Base-by-base conservation (phyloP, 2,329 filamentous ascomycete species). In the Pseudofabraea citricarpa region DNA sequence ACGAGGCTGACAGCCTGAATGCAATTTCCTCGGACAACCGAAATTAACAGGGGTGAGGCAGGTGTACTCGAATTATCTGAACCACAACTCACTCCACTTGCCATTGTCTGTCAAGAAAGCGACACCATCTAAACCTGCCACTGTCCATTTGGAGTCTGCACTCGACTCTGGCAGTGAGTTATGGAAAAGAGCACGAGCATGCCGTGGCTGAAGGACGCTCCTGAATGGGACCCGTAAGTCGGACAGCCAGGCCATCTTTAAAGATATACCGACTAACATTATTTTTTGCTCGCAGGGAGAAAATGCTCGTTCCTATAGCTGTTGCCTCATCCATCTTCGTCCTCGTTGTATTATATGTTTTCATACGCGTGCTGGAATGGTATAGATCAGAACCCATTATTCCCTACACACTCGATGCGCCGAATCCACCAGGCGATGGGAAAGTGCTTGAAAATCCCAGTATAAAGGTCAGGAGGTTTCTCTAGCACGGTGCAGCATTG, bases 371-470 rank as follows among this genome's bases (percentile, higher is more conserved):
- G 7, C 43, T 54, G 16, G 49, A 55, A 40, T 54, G 52, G 50
- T 45, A 50, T 23, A 51, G 47, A 6, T 50, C 54, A 32, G 71
- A 73, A 51, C 60, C 61, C n/a, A 59, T 68, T 5, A 74, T 79
- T 32, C 69, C 68, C 24, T 90, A 86, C 65, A 66, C 64, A 36
- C 74, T 89, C 22, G 72, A 78, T 5, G 56, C 74, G 32, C 83
- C 85, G n/a, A 77, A 79, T 61, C 64, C 76, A 50, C 78, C 80
- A 41, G 68, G 73, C 61, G 72, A 77, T 44, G 70, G 74, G 38
- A 71, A 73, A 52, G 69, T 78, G 24, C 70, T 89, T 26, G 71
- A 81, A 12, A 61, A 74, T 26, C 74, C 83, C 1, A 72, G 71
- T 15, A 71, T 89, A 60, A 85, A 83, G 66, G 73, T 77, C 55